Conservation (phyloP, 192 early-diverging fungal genomes). For the Fimicolochytrium jonesii region DNA sequence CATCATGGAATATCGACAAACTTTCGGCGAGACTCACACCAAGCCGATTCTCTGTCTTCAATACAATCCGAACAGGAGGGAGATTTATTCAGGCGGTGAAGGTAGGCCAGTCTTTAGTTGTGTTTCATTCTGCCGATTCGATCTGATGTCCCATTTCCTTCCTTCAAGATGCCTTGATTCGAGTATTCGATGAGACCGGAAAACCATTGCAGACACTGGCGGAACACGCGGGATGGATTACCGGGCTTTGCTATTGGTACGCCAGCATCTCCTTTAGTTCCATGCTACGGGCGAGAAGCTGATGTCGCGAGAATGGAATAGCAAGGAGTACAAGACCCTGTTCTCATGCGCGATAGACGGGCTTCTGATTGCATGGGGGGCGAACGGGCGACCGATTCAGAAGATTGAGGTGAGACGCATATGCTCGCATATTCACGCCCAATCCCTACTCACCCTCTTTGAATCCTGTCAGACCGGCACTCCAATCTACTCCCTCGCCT, state of each 20-base stretch:
- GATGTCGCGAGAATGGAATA: too few relatives aligned
- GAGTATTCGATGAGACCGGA: conserved; percentile 58
- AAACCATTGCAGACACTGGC: conserved; percentile 36
- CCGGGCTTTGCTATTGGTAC: conserved; percentile 49
- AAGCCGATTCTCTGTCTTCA: conserved; percentile 50
- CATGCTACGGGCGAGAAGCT: too few relatives aligned
- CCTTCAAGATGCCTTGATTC: conserved; percentile 39
- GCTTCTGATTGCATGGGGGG: conserved; percentile 50
- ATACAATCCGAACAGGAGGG: conserved; percentile 48
- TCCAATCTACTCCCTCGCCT: conserved; percentile 56
- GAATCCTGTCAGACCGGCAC: conserved; percentile 53
- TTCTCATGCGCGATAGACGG: conserved; percentile 56
- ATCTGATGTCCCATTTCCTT: background rate
- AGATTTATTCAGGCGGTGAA: conserved; percentile 54
- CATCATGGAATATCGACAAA: conserved; percentile 53
- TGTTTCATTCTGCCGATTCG: background rate
- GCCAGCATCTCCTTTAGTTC: too few relatives aligned
- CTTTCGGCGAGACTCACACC: conserved; percentile 46
- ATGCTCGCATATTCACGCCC: background rate
- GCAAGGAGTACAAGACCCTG: conserved; percentile 53
- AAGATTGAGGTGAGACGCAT: conserved; percentile 43
- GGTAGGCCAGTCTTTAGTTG: conserved; percentile 30
- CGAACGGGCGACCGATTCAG: conserved; percentile 47
- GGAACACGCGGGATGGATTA: conserved; percentile 55
- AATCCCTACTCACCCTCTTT: too few relatives aligned